A percentile compares a stretch with the other conserved stretches of the same genome.
Evolutionary conservation across 768 basidiomycete genomes (phyloP).

Genomic region (Boletus reticulatus): DNA sequence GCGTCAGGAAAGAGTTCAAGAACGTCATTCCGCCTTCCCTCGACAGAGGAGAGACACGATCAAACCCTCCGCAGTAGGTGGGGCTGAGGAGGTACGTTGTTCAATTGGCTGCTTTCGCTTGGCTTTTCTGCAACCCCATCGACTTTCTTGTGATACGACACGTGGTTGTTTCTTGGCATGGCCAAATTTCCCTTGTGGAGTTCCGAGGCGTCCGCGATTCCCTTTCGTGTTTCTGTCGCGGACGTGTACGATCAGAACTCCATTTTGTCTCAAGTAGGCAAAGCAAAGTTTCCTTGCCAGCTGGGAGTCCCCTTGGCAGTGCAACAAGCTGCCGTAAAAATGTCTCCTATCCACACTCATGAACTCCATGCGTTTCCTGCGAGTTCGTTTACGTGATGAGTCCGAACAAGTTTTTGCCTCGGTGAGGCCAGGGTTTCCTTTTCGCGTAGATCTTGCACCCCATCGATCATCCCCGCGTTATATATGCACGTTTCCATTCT

Average conservation of each 20-base stretch:
- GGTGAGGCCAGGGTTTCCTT: neutral
- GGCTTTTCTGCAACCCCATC: neutral
- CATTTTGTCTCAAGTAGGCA: neutral
- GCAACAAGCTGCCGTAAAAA: no score
- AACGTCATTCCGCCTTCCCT: neutral
- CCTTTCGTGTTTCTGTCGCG: neutral
- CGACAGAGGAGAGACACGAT: conserved; percentile 20
- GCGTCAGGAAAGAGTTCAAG: conserved; percentile 19
- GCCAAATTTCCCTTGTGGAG: neutral
- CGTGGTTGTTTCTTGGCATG: neutral
- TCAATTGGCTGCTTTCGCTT: neutral
- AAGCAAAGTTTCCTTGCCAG: neutral
- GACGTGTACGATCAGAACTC: neutral
- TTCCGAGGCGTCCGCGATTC: neutral
- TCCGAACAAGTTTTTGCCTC: neutral
- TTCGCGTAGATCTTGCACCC: neutral
- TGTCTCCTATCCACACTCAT: no score
- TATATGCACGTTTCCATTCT: neutral
- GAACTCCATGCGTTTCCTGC: no score
- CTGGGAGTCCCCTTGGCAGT: no score
- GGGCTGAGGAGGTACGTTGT: conserved; percentile 14
- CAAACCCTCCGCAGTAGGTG: neutral
- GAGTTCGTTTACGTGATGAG: neutral
- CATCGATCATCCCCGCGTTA: neutral
- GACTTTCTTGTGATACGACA: neutral